Conservation (phyloP, 108 stramenopile species). For the Bacterosira constricta region DNA sequence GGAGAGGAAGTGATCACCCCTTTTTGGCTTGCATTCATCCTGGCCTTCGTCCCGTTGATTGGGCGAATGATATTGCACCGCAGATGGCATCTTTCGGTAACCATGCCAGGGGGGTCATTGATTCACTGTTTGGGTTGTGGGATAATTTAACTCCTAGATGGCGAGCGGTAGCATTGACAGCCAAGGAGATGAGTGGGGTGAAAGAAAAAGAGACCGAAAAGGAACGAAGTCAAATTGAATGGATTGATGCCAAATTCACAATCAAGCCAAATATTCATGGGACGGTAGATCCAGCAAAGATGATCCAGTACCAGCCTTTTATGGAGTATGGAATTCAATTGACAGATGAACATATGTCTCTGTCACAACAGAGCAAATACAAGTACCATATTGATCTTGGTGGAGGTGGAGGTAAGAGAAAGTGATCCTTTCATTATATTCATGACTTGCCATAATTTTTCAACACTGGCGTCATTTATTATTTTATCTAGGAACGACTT, state of each 20-base stretch:
- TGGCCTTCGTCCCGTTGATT: background rate
- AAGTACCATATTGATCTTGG: constrained; percentile 36
- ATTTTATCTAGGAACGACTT: no score
- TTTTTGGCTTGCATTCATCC: constrained; percentile 25
- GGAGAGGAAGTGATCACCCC: constrained; percentile 30
- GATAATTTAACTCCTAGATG: constrained; percentile 36
- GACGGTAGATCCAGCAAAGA: background rate
- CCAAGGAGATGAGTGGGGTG: background rate
- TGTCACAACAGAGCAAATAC: background rate
- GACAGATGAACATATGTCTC: background rate
- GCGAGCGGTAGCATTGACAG: constrained; percentile 13
- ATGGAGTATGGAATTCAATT: constrained; percentile 8
- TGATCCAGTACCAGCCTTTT: constrained; percentile 1
- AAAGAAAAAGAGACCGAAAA: background rate
- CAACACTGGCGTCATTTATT: no score
- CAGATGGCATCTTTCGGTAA: background rate
- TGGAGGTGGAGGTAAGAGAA: constrained; percentile 29
- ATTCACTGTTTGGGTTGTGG: constrained; percentile 13
- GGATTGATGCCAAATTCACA: constrained; percentile 38
- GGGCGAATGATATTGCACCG: background rate
- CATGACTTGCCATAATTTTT: no score
- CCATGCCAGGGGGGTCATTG: background rate
- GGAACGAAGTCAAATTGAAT: background rate
- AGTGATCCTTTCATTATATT: no score
- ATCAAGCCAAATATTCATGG: constrained; percentile 4